A percentile compares a stretch with the other conserved stretches of the same genome.
Conservation (phyloP, 2,329 filamentous ascomycete species). For the Scytalidium lignicola region DNA sequence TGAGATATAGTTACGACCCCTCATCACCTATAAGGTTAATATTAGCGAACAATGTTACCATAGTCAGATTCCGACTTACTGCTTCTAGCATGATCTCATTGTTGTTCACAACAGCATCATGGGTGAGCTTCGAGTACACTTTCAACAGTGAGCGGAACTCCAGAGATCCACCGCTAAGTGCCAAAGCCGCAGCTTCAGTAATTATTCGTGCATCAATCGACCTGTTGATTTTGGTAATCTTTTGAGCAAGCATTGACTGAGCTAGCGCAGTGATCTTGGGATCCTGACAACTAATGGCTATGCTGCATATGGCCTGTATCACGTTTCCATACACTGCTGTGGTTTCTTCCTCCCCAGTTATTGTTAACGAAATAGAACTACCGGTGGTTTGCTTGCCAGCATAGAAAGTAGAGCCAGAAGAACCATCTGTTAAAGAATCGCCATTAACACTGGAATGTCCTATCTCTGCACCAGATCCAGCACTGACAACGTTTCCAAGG, state of each 20-base stretch:
- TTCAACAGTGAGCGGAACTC: conserved; percentile 87
- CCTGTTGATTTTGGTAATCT: conserved; percentile 78
- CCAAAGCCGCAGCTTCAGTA: conserved; percentile 71
- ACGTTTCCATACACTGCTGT: conserved; percentile 76
- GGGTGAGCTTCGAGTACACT: conserved; percentile 70
- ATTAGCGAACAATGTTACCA: conserved; percentile 1
- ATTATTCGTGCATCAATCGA: conserved; percentile 82
- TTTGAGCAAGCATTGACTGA: conserved; percentile 94
- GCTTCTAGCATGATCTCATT: conserved; percentile 65
- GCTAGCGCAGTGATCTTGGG: conserved; percentile 90
- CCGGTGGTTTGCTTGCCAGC: conserved; percentile 55
- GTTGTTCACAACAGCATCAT: conserved; percentile 66
- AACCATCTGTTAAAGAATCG: conserved; percentile 47
- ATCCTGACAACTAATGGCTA: conserved; percentile 75
- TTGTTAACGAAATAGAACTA: conserved; percentile 73
- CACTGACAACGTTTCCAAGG: conserved; percentile 89
- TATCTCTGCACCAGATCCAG: conserved; percentile 51
- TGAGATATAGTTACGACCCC: conserved; percentile 76
- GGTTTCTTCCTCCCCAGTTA: conserved; percentile 73
- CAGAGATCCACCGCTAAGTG: conserved; percentile 68
- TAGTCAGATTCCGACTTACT: conserved; percentile 42
- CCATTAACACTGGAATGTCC: conserved; percentile 36
- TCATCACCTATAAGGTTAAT: conserved; percentile 51
- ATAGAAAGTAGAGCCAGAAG: conserved; percentile 43
- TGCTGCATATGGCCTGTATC: conserved; percentile 91